A percentile compares a stretch with the other conserved stretches of the same genome.
Conservation (phyloP, 169 alveolate species). For the Eimeria acervulina region DNA sequence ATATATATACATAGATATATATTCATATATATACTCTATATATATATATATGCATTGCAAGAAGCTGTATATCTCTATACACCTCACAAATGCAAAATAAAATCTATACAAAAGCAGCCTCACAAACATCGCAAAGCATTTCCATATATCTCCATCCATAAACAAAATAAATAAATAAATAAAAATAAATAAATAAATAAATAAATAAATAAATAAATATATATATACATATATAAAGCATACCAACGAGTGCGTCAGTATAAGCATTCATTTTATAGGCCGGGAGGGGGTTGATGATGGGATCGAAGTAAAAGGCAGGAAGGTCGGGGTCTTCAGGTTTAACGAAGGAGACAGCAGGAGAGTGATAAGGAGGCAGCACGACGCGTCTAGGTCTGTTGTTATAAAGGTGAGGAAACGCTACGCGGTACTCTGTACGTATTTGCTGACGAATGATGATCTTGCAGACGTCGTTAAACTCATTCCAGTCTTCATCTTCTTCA, state of each 20-base stretch:
- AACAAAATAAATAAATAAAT: neutral
- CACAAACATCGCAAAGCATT: too few species aligned
- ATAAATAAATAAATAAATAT: neutral
- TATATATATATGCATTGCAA: too few species aligned
- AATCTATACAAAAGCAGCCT: too few species aligned
- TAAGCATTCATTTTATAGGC: slow-evolving; percentile 94
- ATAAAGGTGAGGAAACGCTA: slow-evolving; percentile 99
- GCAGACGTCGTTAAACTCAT: slow-evolving; percentile 99
- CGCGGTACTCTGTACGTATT: slow-evolving; percentile 99
- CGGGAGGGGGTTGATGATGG: slow-evolving; percentile 98
- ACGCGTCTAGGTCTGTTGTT: slow-evolving; percentile 93
- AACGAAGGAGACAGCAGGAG: slow-evolving; percentile 92
- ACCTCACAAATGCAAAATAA: too few species aligned
- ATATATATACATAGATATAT: too few species aligned
- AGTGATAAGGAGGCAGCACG: slow-evolving; percentile 93
- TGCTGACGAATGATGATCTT: slow-evolving; percentile 97
- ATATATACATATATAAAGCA: neutral
- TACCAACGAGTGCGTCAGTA: slow-evolving; percentile 55
- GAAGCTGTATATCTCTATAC: too few species aligned
- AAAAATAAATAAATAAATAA: neutral
- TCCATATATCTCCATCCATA: neutral
- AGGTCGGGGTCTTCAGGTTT: slow-evolving; percentile 97
- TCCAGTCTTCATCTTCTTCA: slow-evolving; percentile 99
- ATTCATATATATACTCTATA: too few species aligned
- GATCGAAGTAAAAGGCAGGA: slow-evolving; percentile 98